Percentiles rank a stretch among this genome's conserved stretches.
Conservation (phyloP, 352 stramenopile genomes). For the Phytophthora cryptogea region DNA sequence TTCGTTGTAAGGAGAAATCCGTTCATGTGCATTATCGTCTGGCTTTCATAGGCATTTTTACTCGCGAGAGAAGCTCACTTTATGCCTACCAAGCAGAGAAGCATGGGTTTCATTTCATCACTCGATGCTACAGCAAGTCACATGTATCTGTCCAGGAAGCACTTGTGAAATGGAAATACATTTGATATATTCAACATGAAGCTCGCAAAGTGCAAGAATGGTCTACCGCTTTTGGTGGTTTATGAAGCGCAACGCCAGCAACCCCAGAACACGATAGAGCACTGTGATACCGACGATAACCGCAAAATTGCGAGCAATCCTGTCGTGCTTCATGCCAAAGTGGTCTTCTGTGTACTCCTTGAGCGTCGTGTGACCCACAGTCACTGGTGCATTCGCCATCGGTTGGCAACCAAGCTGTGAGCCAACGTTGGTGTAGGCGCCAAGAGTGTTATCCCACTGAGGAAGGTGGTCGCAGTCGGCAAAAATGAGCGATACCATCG, state of each 20-base stretch:
- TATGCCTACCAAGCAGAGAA: no score
- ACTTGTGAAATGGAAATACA: no score
- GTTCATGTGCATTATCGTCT: slow-evolving; percentile 31
- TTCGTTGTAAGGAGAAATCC: slow-evolving; percentile 37
- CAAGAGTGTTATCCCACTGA: slow-evolving; percentile 18
- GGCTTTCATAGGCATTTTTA: no score
- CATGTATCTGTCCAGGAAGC: no score
- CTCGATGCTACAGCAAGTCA: neutral
- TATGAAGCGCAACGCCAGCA: slow-evolving; percentile 27
- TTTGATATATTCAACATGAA: no score
- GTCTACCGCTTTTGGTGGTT: slow-evolving; percentile 39
- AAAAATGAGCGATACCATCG: slow-evolving; percentile 38
- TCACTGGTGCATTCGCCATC: slow-evolving; percentile 27
- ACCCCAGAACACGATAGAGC: slow-evolving; percentile 36
- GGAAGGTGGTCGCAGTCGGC: slow-evolving; percentile 31
- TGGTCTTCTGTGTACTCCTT: slow-evolving; percentile 29
- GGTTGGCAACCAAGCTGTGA: slow-evolving; percentile 32
- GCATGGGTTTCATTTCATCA: neutral
- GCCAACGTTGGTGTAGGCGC: slow-evolving; percentile 17
- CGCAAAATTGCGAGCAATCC: slow-evolving; percentile 37
- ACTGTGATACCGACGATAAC: slow-evolving; percentile 28
- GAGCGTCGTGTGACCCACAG: slow-evolving; percentile 22
- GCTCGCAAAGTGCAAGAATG: neutral
- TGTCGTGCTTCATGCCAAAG: slow-evolving; percentile 26
- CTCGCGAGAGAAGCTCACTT: no score